These are phyloP conservation scores for Skeletonema potamos DNA, from an alignment of 108 stramenopile species.

Conservation along the genomic window DNA sequence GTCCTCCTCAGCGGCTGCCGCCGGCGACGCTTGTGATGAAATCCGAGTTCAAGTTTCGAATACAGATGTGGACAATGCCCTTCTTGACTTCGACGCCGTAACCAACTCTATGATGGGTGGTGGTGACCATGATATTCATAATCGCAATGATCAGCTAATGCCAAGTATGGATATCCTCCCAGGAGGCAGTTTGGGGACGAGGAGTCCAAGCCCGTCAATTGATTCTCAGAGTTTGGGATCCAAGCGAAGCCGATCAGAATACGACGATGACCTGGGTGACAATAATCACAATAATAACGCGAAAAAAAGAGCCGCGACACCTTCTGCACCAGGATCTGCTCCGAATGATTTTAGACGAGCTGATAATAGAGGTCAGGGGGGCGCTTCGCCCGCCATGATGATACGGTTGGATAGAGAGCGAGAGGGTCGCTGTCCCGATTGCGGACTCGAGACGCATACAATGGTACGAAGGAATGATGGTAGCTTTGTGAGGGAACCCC, in stretches of 20 bases:
- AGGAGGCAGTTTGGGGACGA: background rate
- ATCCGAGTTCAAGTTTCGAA: background rate
- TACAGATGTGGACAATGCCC: background rate
- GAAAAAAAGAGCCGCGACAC: background rate
- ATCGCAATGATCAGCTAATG: background rate
- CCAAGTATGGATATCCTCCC: background rate
- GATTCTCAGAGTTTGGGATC: background rate
- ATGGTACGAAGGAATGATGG: slow-evolving; percentile 2
- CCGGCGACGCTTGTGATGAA: background rate
- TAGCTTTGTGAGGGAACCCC: slow-evolving; percentile 17
- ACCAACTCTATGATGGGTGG: background rate
- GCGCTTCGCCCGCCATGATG: background rate
- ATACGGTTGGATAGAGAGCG: slow-evolving; percentile 32
- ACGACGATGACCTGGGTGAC: background rate
- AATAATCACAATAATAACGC: background rate
- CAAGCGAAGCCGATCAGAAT: background rate
- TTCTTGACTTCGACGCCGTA: background rate
- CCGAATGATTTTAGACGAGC: background rate
- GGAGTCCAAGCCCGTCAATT: background rate
- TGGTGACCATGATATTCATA: background rate
- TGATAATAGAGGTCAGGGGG: background rate
- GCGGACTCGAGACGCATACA: slow-evolving; percentile 48
- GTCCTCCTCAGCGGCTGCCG: background rate
- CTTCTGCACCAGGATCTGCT: background rate
- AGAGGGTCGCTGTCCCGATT: slow-evolving; percentile 49